Base-by-base conservation (phyloP, 805 yeast genomes). In the Metschnikowia noctiluminum region DNA sequence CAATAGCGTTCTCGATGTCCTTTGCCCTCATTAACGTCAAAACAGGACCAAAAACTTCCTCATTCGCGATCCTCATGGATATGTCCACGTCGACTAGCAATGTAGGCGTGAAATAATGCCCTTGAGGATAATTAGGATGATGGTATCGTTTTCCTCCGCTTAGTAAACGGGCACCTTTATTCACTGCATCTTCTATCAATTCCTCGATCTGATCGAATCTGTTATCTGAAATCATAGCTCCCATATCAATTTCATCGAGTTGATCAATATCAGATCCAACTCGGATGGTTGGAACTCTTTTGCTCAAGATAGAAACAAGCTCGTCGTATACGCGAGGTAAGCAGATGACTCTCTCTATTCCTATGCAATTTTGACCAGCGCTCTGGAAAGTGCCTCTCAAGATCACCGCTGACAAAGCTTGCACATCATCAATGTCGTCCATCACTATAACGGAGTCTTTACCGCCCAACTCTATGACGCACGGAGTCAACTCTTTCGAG, bases 331-430 rank as follows among this genome's bases (percentile, higher is more conserved):
- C 80, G 38, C 73, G 71, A 6, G 86, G 87, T 40, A 89, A 76
- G 35, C 91, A 89, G 53, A 94, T 85, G 7, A 94, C 95, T 49
- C 99, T 78, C 70, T 94, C 99, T 46, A 94, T 87, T 35, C 99
- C 98, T 61, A 94, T 94, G 71, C 99, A 94, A 64, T 94, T 94
- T 69, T 94, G 99, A 11, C 99, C 99, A 0, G 96, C 87, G 46
- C 96, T 87, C 70, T 94, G 99, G 73, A 92, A 94, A 0, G 96
- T 85, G 34, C 99, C 99, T 62, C 99, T 78, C 85, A 94, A 78
- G 36, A 94, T 78, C 27, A 90, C 82, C 13, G 96, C 88, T 0
- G 76, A 61, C 21, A 73, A 57, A 0, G 96, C 84, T 28, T 69
- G 62, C 28, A 69, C 55, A 54, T 84, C 81, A 53, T 80, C 72